Conservation (phyloP, 1,284 basidiomycete species). For the Ganoderma lingzhi region DNA sequence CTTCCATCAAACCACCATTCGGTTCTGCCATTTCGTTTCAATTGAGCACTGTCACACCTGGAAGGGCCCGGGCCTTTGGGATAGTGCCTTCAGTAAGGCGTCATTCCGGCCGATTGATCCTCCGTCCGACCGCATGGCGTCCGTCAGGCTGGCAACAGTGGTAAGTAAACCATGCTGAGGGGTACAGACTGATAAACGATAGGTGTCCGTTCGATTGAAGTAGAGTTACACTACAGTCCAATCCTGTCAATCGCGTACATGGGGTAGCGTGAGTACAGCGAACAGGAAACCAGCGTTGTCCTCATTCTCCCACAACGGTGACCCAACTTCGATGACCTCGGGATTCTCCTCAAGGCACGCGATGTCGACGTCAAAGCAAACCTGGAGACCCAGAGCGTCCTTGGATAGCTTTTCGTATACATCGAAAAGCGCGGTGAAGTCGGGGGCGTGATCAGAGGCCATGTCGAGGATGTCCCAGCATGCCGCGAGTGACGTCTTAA, state of each 20-base stretch:
- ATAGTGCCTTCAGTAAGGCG: too few species aligned
- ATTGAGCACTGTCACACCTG: too few species aligned
- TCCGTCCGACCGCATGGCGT: too few species aligned
- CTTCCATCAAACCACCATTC: too few species aligned
- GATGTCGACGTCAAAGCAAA: too few species aligned
- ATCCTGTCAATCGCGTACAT: background rate
- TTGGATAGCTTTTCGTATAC: background rate
- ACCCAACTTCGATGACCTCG: background rate
- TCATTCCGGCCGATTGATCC: too few species aligned
- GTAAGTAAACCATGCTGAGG: too few species aligned
- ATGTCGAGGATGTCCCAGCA: background rate
- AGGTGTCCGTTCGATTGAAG: background rate
- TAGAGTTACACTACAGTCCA: too few species aligned
- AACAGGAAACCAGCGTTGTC: background rate
- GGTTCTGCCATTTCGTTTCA: too few species aligned
- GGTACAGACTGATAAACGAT: background rate
- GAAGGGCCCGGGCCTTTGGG: too few species aligned
- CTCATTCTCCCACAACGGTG: background rate
- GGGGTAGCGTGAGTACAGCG: background rate
- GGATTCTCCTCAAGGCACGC: background rate
- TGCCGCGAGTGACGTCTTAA: background rate
- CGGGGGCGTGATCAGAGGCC: background rate
- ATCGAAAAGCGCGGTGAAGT: background rate
- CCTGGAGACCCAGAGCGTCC: background rate
- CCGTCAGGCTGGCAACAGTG: too few species aligned